Conservation (phyloP, 768 basidiomycete genomes). For the Boletus rubescentipes region DNA sequence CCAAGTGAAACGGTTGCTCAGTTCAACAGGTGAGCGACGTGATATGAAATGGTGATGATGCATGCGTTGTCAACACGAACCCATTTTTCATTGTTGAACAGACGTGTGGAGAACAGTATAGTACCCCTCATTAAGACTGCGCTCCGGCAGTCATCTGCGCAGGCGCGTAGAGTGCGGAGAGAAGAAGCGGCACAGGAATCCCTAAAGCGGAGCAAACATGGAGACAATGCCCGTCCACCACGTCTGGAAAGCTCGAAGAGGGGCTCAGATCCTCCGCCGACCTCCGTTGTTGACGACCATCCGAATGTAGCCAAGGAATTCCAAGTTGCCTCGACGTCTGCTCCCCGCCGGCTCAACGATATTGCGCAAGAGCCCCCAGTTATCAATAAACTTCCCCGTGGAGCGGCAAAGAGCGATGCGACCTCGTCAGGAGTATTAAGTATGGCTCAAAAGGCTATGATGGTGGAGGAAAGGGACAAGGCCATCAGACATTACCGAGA, state of each 20-base stretch:
- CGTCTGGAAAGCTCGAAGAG: constrained; percentile 13
- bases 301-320: constrained; percentile 46
- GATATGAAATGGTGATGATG: constrained; percentile 8
- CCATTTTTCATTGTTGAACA: constrained; percentile 26
- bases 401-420: constrained; percentile 31
- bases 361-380: constrained; percentile 68
- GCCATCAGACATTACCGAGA: constrained; percentile 67
- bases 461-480: constrained; percentile 73
- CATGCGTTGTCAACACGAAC: constrained; percentile 8
- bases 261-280: constrained; percentile 12
- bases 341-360: constrained; percentile 69
- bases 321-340: constrained; percentile 45
- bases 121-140: constrained; percentile 62
- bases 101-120: constrained; percentile 75
- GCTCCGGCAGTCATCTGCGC: constrained; percentile 54
- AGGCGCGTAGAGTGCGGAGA: constrained; percentile 46
- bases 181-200: constrained; percentile 20
- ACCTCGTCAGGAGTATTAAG: constrained; percentile 51
- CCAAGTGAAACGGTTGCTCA: constrained; percentile 72
- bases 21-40: constrained; percentile 63
- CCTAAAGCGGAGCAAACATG: constrained; percentile 16
- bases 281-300: constrained; percentile 9
- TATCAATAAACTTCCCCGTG: constrained; percentile 54
- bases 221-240: constrained; percentile 3
- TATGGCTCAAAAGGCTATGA: constrained; percentile 74